phyloP scores from a whole-genome alignment of 257 asterid genomes.

The Mitragyna speciosa region DNA sequence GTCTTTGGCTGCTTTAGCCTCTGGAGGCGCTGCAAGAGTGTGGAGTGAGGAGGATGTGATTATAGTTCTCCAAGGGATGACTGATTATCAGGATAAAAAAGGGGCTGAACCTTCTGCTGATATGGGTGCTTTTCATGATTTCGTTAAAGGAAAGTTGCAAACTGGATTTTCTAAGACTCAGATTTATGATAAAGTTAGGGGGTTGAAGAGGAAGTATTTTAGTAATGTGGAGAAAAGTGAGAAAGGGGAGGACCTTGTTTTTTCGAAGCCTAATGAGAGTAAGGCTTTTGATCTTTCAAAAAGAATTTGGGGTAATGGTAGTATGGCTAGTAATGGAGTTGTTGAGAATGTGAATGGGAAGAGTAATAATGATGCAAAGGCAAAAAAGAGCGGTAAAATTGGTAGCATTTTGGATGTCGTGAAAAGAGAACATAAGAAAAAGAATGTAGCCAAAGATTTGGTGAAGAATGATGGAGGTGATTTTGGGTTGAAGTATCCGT shows the following conservation, averaged over 20 bases:
- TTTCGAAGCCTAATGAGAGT: constrained; percentile 45
- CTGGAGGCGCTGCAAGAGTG: constrained; percentile 31
- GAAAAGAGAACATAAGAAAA: constrained; percentile 9
- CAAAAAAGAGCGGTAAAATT: background rate
- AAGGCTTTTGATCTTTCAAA: constrained; percentile 39
- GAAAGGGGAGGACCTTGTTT: constrained; percentile 38
- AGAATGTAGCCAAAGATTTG: background rate
- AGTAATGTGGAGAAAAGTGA: constrained; percentile 33
- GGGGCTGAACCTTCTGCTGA: constrained; percentile 40
- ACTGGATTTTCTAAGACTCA: constrained; percentile 39
- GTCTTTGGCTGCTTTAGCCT: constrained; percentile 18
- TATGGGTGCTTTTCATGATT: constrained; percentile 39
- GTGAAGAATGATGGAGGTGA: constrained; percentile 12
- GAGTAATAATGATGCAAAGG: constrained; percentile 5
- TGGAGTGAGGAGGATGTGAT: constrained; percentile 62
- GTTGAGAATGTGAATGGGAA: constrained; percentile 10
- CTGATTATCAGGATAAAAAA: constrained; percentile 36
- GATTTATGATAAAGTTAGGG: constrained; percentile 41
- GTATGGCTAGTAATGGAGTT: background rate
- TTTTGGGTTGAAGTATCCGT: constrained; percentile 38
- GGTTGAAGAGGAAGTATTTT: constrained; percentile 47
- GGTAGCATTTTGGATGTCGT: background rate
- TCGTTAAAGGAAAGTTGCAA: constrained; percentile 38
- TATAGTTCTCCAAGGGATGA: constrained; percentile 47
- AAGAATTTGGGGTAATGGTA: constrained; percentile 46